Evolutionary conservation across 495 filamentous ascomycete genomes (phyloP).

Genomic region (Usnea hakonensis): DNA sequence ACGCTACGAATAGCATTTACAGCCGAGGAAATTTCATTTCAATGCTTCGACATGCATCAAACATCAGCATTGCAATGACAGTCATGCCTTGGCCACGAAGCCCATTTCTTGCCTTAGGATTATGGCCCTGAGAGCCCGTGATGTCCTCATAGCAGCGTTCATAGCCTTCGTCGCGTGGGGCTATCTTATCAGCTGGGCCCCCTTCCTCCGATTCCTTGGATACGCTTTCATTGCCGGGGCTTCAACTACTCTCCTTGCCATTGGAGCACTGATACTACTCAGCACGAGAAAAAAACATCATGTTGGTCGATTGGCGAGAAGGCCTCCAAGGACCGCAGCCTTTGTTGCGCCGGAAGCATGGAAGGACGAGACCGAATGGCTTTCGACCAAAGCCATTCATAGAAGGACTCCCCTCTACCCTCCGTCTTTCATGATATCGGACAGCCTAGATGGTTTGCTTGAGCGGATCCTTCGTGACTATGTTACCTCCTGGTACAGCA

Average conservation of each 20-base stretch:
- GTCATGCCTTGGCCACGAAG: slow-evolving; percentile 22
- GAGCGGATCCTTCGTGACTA: slow-evolving; percentile 75
- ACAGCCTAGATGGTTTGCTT: slow-evolving; percentile 71
- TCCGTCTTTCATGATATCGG: slow-evolving; percentile 70
- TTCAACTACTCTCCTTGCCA: slow-evolving; percentile 43
- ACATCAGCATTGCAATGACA: background rate
- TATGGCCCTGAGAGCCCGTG: slow-evolving; percentile 74
- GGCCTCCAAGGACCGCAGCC: slow-evolving; percentile 41
- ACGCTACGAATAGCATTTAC: background rate
- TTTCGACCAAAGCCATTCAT: slow-evolving; percentile 46
- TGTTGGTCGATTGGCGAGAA: slow-evolving; percentile 31
- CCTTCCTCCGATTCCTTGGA: slow-evolving; percentile 67
- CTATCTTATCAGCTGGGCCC: slow-evolving; percentile 69
- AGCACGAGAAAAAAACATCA: slow-evolving; percentile 49
- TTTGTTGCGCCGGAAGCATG: slow-evolving; percentile 60
- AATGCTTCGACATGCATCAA: background rate
- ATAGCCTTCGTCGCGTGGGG: slow-evolving; percentile 80
- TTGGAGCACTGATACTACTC: slow-evolving; percentile 51
- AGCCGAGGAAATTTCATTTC: background rate
- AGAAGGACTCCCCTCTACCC: slow-evolving; percentile 59
- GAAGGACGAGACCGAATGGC: slow-evolving; percentile 56
- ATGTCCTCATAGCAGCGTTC: slow-evolving; percentile 62
- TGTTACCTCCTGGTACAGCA: slow-evolving; percentile 77
- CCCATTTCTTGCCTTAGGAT: slow-evolving; percentile 26
- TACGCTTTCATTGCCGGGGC: slow-evolving; percentile 68